Base-by-base conservation (phyloP, 1,284 basidiomycete genomes). In the Coniferiporia sulphurascens region DNA sequence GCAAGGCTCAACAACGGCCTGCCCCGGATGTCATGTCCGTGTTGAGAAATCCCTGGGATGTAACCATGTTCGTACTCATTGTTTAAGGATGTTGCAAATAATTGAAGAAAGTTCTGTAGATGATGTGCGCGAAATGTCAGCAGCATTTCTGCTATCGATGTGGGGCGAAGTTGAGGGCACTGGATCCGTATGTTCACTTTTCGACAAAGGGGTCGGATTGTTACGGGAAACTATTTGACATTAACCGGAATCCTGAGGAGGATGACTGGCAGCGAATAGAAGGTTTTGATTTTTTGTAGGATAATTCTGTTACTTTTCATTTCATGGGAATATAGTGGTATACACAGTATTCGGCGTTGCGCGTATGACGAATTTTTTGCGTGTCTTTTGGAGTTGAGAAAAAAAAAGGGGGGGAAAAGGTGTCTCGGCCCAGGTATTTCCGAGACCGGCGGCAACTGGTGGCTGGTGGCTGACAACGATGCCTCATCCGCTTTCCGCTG, bases 121-220 rank as follows among this genome's bases (percentile, higher is more conserved):
- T 90, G 86, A 87, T 81, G 6, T 91, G 89, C 67, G 71, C 74
- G 21, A 84, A 84, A 63, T 91, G 87, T 71, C 65, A 70, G 17
- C 74, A 80, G 49, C 89, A 93, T 67, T 91, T 92, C 66, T 93
- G 90, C 74, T 92, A 89, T 66, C 79, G 85, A 4, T 92, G 89
- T 67, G 88, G 86, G 8, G 62, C 70, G 1, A 79, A 76, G 64
- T 69, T 92, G 46, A 62, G 71, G 0, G 68, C 74, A 6, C 65
- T 62, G 8, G 74, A 87, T 63, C 89, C 89, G 0, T 92, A 91
- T 66, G 68, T 65, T 38, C 90, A 92, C 69, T 93, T 88, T 68
- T 85, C 83, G 36, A 78, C 73, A 32, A 75, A 72, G 2, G 80
- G 79, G n/a, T 68, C 68, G 3, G 63, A 70, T 15, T 91, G 88